phyloP scores from a whole-genome alignment of 306 rosid species.

The Carpinus viminea region DNA sequence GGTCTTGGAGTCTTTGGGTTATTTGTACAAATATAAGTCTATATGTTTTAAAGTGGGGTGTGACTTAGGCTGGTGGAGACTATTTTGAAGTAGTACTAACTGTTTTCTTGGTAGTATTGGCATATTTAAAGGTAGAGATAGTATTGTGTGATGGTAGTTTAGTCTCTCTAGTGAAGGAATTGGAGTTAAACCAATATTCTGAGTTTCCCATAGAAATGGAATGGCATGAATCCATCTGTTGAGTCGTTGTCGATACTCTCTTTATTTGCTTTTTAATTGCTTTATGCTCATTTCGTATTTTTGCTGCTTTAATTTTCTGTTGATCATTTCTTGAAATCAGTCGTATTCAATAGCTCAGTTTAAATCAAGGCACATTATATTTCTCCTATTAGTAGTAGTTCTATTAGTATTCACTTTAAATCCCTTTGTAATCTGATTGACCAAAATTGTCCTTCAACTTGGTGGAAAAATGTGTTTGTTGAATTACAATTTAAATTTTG shows the following conservation, averaged over 20 bases:
- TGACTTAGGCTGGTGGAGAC: not conserved
- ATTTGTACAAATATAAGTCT: not conserved
- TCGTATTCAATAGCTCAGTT: not conserved
- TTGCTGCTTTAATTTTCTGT: not conserved
- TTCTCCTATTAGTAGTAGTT: no score
- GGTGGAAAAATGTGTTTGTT: no score
- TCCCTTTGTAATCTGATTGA: no score
- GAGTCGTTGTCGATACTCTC: not conserved
- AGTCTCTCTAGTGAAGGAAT: not conserved
- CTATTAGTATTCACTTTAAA: no score
- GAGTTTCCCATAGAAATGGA: not conserved
- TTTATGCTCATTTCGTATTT: no score
- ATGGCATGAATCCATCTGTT: not conserved
- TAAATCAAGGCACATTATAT: no score
- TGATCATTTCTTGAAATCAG: not conserved
- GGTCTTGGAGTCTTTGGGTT: not conserved
- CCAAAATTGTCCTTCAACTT: no score
- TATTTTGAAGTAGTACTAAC: not conserved
- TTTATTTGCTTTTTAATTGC: not conserved
- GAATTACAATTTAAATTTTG: no score
- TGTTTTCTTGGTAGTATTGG: not conserved
- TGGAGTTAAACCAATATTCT: not conserved
- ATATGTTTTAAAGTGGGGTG: not conserved
- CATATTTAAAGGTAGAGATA: not conserved
- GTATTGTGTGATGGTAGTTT: not conserved